These are phyloP conservation scores for Tephrocybe rancida DNA, from an alignment of 768 basidiomycete genomes.

Conservation along the genomic window DNA sequence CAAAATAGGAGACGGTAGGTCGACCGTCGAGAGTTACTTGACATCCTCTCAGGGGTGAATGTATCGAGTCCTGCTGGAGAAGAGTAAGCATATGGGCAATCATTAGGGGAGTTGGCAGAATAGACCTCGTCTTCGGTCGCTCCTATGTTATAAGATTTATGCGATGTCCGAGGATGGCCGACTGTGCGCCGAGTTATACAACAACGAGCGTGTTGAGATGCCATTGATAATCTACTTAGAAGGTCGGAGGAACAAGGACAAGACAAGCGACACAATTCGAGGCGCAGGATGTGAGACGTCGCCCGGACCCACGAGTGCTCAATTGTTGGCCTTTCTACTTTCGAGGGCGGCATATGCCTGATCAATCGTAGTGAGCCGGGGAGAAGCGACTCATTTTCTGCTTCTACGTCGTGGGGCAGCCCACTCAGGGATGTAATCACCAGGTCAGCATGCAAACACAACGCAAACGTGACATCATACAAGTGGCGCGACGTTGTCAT, in stretches of 20 bases:
- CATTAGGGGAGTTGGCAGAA: neutral
- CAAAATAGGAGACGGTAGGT: constrained; percentile 24
- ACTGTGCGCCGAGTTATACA: too few species aligned
- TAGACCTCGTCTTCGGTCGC: neutral
- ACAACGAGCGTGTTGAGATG: neutral
- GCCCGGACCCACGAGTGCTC: too few species aligned
- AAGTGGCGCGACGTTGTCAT: too few species aligned
- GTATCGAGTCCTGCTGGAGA: neutral
- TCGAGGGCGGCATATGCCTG: too few species aligned
- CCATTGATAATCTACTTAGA: neutral
- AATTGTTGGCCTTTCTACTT: too few species aligned
- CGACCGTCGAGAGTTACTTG: neutral
- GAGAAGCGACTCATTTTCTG: too few species aligned
- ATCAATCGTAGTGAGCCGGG: too few species aligned
- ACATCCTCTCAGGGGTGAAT: neutral
- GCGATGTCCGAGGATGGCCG: neutral
- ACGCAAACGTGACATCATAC: too few species aligned
- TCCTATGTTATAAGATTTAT: neutral
- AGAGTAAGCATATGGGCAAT: neutral
- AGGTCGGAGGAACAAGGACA: neutral
- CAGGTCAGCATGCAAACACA: too few species aligned
- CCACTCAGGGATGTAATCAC: too few species aligned
- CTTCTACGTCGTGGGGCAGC: too few species aligned
- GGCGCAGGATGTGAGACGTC: too few species aligned
- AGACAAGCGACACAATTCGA: neutral